Evolutionary conservation across 108 stramenopile genomes (phyloP), one percentile per base, ranked within the genome.

Genomic region (Nitzschia palea): DNA sequence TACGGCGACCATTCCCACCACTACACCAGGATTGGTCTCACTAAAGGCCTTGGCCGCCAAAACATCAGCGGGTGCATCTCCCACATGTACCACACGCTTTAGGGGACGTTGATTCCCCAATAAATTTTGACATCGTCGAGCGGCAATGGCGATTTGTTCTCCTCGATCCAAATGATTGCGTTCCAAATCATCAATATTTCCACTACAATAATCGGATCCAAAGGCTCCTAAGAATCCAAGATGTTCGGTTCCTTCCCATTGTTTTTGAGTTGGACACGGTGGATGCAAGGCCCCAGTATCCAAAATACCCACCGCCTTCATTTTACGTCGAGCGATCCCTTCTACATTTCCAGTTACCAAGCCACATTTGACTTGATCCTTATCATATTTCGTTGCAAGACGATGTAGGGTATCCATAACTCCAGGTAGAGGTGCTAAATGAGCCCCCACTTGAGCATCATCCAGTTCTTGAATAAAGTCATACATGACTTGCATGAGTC

Each of bases 11-110:
- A 78, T 65, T 17, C 77, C 65, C 14, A 84, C 80, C 52, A 68
- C 66, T 9, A 75, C 9, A 30, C 54, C 50, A 18, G 68, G 33
- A 2, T 54, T 44, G 31, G 67, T 34, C 15, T 64, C 27, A 9
- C 55, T 51, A 48, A 74, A 81, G 0, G 71, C 56, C 44, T 80
- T 83, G 35, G 80, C 83, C 8, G 83, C 80, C 50, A 84, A 66
- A 47, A 81, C 80, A 73, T 84, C 83, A 1, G 83, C 80, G 20
- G 83, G 83, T 27, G 83, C 83, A 64, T 80, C 80, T 30, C 83
- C 80, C 23, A 81, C 79, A 55, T 84, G 77, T 14, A 81, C 78
- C 6, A 84, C 65, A 33, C 73, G 57, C 40, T 78, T 51, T 17
- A 74, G 50, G 55, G 18, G 9, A 5, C 23, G 20, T 36, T 50